Evolutionary conservation across 2,329 filamentous ascomycete species (phyloP).

Genomic region (Pseudocercospora cruenta): DNA sequence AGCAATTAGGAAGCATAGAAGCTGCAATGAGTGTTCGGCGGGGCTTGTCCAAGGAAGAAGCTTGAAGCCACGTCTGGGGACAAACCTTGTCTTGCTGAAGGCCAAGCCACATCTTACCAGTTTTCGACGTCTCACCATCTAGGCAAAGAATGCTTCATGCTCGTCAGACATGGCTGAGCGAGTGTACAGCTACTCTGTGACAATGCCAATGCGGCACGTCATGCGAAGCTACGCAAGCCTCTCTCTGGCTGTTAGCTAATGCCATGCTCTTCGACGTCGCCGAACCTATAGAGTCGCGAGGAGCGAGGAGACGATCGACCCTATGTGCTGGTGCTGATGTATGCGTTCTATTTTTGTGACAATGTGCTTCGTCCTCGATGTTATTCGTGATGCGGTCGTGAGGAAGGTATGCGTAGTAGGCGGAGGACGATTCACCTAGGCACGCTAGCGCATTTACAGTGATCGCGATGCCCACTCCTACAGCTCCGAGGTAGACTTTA

Average conservation of each 20-base stretch:
- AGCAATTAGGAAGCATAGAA: neutral
- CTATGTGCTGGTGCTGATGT: too few species aligned
- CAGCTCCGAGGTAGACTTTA: too few species aligned
- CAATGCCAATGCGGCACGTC: neutral
- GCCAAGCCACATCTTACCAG: constrained; percentile 1
- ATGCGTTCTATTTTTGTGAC: too few species aligned
- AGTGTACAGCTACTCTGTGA: neutral
- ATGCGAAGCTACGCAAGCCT: constrained; percentile 1
- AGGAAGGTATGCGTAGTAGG: too few species aligned
- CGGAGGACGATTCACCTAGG: too few species aligned
- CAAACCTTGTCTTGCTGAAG: constrained; percentile 2
- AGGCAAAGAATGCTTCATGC: neutral
- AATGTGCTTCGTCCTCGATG: too few species aligned
- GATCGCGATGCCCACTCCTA: too few species aligned
- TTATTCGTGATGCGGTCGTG: too few species aligned
- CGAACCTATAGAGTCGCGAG: too few species aligned
- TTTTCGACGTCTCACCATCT: neutral
- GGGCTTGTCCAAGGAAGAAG: neutral
- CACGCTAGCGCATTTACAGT: too few species aligned
- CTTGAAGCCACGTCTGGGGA: neutral
- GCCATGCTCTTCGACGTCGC: neutral
- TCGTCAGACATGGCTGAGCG: constrained; percentile 2
- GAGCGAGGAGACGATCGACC: too few species aligned
- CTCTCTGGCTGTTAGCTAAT: neutral
- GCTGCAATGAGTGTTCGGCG: neutral